These are phyloP conservation scores for Fraxinus ornus DNA, from an alignment of 305 asterid genomes.

Conservation along the genomic window DNA sequence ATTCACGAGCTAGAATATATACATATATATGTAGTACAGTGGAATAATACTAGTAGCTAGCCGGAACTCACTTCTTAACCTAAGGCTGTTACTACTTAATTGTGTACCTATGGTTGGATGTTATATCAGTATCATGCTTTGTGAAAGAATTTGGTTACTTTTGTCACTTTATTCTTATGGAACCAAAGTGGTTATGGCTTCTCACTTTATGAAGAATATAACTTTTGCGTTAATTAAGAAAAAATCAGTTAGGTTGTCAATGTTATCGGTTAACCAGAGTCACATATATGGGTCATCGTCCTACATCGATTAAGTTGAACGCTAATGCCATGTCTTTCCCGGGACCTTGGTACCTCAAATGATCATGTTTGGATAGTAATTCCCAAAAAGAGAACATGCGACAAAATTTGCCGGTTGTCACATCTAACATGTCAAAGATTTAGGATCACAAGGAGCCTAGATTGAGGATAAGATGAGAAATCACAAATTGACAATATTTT, in stretches of 20 bases:
- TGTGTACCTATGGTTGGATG: not conserved
- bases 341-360: not conserved
- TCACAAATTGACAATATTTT: not conserved
- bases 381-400: not conserved
- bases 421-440: not conserved
- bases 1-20: not conserved
- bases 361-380: not conserved
- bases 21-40: not conserved
- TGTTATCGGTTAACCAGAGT: not conserved
- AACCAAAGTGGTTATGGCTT: not conserved
- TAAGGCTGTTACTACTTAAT: not conserved
- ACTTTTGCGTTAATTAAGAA: not conserved
- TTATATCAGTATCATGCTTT: not conserved
- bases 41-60: not conserved
- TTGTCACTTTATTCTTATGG: not conserved
- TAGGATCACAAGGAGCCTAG: not conserved
- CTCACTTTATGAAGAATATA: not conserved
- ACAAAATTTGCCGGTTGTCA: not conserved
- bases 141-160: not conserved
- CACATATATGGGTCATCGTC: not conserved
- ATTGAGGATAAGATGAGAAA: not conserved
- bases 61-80: not conserved
- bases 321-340: not conserved
- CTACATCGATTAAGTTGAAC: not conserved
- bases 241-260: not conserved